Evolutionary conservation across 106 monocot genomes (phyloP), one percentile per base, ranked within the genome.

Genomic region (Dendrobium huoshanense): DNA sequence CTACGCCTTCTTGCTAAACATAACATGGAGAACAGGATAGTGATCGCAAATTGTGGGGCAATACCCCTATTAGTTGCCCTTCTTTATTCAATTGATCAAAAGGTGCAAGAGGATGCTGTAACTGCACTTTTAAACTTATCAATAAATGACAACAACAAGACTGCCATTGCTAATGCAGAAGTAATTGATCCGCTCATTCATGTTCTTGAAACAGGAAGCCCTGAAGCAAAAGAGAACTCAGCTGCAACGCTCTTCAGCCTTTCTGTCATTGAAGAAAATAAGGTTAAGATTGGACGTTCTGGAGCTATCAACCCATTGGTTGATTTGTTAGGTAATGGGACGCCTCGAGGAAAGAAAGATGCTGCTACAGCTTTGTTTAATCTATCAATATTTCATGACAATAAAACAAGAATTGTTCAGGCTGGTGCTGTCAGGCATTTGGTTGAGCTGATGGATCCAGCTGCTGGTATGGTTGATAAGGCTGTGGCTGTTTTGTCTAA

Each of bases 171-270:
- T 1, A 92, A 87, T 85, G 98, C 95, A 8, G 94, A 87, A 61
- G 88, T 88, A 19, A 90, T 98, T 7, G 91, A 98, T 47, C 95
- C 95, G 64, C 89, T 98, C 44, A 98, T 95, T 68, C 84, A 92
- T 79, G 98, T 95, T 18, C 89, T 98, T 37, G 79, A 88, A 82
- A 88, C 88, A 45, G 98, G 98, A n/a, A 98, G 81, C 48, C 48
- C 98, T 73, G 95, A 95, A 79, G 94, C 98, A 17, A 95, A 85
- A 79, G 95, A 95, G 54, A 98, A 98, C 79, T 86, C 98, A 54
- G 98, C 98, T 77, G 95, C 98, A 29, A 95, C 98, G n/a, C 72
- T 98, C 10, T 98, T 95, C 81, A 95, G 95, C 64, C 91, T 98
- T 47, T 98, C 92, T 15, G 94, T 92, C 54, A 89, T 95, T 64